Percentiles rank a stretch among this genome's conserved stretches.
Conservation (phyloP, 2,329 filamentous ascomycete genomes). For the Fusarium sp. region DNA sequence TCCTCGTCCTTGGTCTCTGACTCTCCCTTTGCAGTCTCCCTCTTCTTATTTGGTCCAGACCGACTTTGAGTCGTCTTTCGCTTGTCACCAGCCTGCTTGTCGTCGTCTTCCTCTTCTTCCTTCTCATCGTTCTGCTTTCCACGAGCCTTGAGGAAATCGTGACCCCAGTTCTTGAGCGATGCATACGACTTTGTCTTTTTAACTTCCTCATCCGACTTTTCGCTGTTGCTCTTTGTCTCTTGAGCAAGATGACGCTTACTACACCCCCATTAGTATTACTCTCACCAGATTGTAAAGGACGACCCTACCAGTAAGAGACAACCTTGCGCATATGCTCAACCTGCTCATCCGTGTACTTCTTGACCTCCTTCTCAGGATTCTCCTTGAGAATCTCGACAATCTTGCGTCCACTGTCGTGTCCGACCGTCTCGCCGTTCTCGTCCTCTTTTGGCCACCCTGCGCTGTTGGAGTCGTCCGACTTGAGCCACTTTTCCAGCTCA, state of each 20-base stretch:
- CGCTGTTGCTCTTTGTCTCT: constrained; percentile 66
- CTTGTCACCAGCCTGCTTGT: constrained; percentile 40
- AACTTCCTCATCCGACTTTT: constrained; percentile 58
- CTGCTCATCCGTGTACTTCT: constrained; percentile 65
- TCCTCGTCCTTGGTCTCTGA: constrained; percentile 24
- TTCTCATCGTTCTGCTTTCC: constrained; percentile 19
- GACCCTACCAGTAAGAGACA: constrained; percentile 65
- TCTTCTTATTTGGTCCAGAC: constrained; percentile 45
- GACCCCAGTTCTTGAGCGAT: constrained; percentile 71
- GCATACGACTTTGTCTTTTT: constrained; percentile 65
- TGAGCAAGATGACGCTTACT: constrained; percentile 73
- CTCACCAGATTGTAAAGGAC: neutral
- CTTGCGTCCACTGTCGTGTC: constrained; percentile 71
- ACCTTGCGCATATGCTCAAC: constrained; percentile 71
- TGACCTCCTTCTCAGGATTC: constrained; percentile 67
- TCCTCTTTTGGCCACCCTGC: constrained; percentile 71
- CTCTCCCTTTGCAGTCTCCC: constrained; percentile 43
- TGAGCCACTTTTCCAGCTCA: constrained; percentile 71
- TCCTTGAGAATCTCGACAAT: constrained; percentile 72
- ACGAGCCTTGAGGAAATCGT: constrained; percentile 60
- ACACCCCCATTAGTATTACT: neutral
- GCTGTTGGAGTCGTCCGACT: constrained; percentile 64
- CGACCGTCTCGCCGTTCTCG: constrained; percentile 68
- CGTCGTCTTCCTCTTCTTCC: constrained; percentile 27
- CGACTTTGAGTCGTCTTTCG: constrained; percentile 37